These are phyloP conservation scores for Rhodomyrtus psidioides DNA, from an alignment of 441 rosid genomes.

Conservation along the genomic window DNA sequence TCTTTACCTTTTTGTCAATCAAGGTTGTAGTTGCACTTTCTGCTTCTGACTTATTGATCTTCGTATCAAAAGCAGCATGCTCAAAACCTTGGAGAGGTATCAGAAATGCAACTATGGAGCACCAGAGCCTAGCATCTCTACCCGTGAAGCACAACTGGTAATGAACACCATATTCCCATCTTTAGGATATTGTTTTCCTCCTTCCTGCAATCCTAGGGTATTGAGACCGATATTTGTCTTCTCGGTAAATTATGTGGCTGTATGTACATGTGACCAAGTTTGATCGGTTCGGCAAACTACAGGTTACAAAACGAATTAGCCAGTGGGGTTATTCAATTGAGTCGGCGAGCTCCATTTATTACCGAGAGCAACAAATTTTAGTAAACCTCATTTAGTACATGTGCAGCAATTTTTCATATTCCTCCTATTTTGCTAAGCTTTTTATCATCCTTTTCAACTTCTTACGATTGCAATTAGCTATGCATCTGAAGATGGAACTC, in stretches of 20 bases:
- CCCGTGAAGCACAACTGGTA: slow-evolving; percentile 87
- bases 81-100: slow-evolving; percentile 85
- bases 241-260: neutral
- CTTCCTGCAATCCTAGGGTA: neutral
- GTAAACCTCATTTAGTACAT: neutral
- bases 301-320: neutral
- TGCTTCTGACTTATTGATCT: neutral
- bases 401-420: neutral
- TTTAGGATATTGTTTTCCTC: neutral
- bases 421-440: neutral
- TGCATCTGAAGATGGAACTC: neutral
- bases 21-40: neutral
- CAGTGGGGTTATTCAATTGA: too few relatives aligned
- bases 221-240: neutral
- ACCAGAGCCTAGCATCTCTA: slow-evolving; percentile 71
- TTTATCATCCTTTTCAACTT: neutral
- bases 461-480: neutral
- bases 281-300: neutral
- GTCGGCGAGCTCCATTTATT: neutral
- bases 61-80: neutral
- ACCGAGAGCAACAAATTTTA: neutral
- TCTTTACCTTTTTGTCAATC: neutral
- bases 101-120: slow-evolving; percentile 97
- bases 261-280: neutral
- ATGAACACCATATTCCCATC: neutral